Percentiles rank a stretch among this genome's conserved stretches.
These are phyloP conservation scores for Lasiosphaeria ovina DNA, from an alignment of 495 filamentous ascomycete species.

Conservation along the genomic window DNA sequence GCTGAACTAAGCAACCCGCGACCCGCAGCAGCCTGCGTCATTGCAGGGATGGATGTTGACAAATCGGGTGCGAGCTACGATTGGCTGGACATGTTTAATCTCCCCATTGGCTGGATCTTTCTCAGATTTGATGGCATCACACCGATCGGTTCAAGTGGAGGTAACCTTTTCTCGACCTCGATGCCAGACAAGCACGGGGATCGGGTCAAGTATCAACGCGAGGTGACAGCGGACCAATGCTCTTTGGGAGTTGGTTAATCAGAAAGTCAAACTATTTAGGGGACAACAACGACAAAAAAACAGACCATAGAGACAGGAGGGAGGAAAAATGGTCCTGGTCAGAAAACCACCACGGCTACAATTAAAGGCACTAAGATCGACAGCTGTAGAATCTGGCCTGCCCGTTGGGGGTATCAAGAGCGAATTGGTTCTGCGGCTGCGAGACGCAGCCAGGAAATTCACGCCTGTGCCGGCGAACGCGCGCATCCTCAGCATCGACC, in stretches of 20 bases:
- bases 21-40: not conserved
- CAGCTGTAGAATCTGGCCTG: conserved; percentile 23
- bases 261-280: not conserved
- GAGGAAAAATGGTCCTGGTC: not conserved
- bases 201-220: too few species aligned
- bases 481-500: conserved; percentile 74
- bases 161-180: too few species aligned
- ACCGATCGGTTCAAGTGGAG: too few species aligned
- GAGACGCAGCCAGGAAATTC: conserved; percentile 16
- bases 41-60: not conserved
- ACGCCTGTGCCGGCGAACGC: conserved; percentile 18
- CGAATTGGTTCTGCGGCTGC: conserved; percentile 16
- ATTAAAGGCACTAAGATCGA: not conserved
- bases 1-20: too few species aligned
- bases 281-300: not conserved
- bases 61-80: not conserved
- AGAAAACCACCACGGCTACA: too few species aligned
- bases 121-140: not conserved
- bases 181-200: too few species aligned
- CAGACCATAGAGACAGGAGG: not conserved
- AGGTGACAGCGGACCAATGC: too few species aligned
- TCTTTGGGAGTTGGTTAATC: too few species aligned
- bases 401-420: conserved; percentile 20
- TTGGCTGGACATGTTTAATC: not conserved
- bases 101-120: not conserved